Conservation (phyloP, 2,329 filamentous ascomycete genomes). For the Aspergillus cejpii region DNA sequence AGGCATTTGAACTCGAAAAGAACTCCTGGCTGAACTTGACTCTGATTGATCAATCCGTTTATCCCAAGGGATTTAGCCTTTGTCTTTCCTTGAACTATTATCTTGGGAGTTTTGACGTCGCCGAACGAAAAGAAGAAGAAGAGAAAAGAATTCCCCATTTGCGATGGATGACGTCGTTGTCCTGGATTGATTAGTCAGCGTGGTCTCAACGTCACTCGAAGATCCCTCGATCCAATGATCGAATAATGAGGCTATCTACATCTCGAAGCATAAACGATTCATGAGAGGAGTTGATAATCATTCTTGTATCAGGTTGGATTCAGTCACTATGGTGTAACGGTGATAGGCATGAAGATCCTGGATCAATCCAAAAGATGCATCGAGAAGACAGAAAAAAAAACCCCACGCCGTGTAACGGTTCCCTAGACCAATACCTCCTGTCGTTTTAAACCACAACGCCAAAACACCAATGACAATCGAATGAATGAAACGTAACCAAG, state of each 20-base stretch:
- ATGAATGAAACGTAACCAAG: neutral
- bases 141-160: too few species aligned
- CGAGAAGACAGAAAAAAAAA: neutral
- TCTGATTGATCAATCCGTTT: neutral
- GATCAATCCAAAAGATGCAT: neutral
- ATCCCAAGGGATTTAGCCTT: too few species aligned
- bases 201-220: neutral
- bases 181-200: neutral
- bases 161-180: neutral
- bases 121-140: neutral
- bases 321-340: neutral
- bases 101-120: neutral
- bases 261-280: neutral
- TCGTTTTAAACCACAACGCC: slow-evolving; percentile 18
- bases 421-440: slow-evolving; percentile 7
- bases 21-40: too few species aligned
- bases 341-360: neutral
- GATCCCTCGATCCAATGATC: neutral
- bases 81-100: too few species aligned
- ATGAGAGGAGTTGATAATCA: neutral
- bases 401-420: slow-evolving; percentile 1
- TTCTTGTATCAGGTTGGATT: neutral
- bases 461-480: slow-evolving; percentile 5
- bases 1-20: too few species aligned
- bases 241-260: neutral